Base-by-base conservation (phyloP, 176 grass and related monocot genomes). In the Triticum timopheevii region DNA sequence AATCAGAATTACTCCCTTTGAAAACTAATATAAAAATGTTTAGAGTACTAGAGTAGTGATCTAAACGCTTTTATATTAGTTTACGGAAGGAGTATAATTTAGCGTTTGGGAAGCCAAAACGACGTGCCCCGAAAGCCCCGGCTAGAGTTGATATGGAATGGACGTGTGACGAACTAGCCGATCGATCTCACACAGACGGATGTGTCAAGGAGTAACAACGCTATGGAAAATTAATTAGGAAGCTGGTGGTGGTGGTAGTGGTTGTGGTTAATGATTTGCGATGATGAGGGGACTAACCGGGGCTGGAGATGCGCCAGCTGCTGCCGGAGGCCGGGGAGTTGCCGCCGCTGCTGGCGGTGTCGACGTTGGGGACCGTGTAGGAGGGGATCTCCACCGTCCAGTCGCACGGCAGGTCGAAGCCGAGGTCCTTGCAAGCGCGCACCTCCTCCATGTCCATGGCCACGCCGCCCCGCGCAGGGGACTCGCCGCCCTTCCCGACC, bases 391-490 rank as follows among this genome's bases (percentile, higher is more conserved):
- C 86, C 36, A 88, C 86, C 2, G 89, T 93, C 91, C 91, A 93
- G 75, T 93, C 89, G 36, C 65, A 35, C 22, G 93, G 93, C 47
- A 95, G 87, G 58, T 59, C 91, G 2, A 95, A 52, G 1, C 93
- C 93, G 4, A 95, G 91, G 86, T 95, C 93, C 22, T 82, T 77
- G 87, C 86, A 95, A 77, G 93, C 93, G 61, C 84, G 85, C 78
- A 86, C 44, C 87, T 95, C 93, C 68, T 91, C 91, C 89, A 91
- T 61, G 78, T 95, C 93, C 91, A 95, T 89, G 28, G 88, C 90
- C 88, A 85, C 76, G 28, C 31, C 76, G 2, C 45, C 38, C 3
- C 68, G 42, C 20, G 45, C 69, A 42, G 74, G 89, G 15, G 76
- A 78, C 15, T 40, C 78, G 8, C 76, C 83, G 8, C 56, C 87